These are phyloP conservation scores for Persicaria tinctoria DNA, from an alignment of 148 eudicot genomes.

Conservation along the genomic window DNA sequence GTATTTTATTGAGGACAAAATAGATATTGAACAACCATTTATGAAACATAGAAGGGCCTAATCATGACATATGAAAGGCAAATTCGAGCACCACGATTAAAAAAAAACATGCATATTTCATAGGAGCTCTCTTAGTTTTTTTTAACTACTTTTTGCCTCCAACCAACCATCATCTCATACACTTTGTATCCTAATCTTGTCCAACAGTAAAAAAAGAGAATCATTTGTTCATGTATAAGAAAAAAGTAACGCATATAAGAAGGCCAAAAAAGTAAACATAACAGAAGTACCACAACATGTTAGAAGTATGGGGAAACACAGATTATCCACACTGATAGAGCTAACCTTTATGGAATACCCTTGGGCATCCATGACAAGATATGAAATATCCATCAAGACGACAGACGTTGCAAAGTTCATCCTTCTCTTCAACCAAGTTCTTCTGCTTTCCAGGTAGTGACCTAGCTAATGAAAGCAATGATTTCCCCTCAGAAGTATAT, in stretches of 20 bases:
- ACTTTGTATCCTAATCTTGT: neutral
- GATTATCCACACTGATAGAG: neutral
- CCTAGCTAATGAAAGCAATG: slow-evolving; percentile 65
- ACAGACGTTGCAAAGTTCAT: slow-evolving; percentile 82
- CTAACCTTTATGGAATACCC: slow-evolving; percentile 73
- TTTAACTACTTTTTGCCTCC: neutral
- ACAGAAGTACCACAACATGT: neutral
- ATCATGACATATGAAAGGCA: no score
- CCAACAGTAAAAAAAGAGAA: neutral
- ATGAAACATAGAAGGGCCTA: no score
- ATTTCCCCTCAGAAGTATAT: slow-evolving; percentile 69
- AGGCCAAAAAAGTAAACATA: neutral
- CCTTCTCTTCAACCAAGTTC: slow-evolving; percentile 47
- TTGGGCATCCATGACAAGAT: slow-evolving; percentile 76
- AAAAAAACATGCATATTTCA: neutral
- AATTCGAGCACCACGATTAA: no score
- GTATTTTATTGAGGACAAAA: neutral
- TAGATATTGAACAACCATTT: neutral
- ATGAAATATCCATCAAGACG: slow-evolving; percentile 53
- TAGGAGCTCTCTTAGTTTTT: neutral
- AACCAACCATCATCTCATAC: neutral
- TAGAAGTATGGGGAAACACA: neutral
- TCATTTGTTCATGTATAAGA: neutral
- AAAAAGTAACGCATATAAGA: neutral
- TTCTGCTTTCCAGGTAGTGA: slow-evolving; percentile 25